phyloP scores from a whole-genome alignment of 2,329 filamentous ascomycete species.

The Tolypocladium cylindrosporum region DNA sequence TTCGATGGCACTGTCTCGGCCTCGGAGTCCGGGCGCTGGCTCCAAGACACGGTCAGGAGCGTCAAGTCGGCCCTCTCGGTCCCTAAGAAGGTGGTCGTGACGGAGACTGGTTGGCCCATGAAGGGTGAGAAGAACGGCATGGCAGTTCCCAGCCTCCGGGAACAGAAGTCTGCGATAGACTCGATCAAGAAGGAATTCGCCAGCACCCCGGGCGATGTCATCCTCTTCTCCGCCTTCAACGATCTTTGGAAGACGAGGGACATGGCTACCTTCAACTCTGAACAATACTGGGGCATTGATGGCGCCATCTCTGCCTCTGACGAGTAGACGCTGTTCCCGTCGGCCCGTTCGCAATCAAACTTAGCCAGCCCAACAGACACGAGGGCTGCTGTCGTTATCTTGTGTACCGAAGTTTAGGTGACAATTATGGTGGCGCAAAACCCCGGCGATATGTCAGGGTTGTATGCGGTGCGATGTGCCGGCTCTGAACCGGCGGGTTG shows the following conservation, averaged over 20 bases:
- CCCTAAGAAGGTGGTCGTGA: slow-evolving; percentile 58
- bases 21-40: slow-evolving; percentile 55
- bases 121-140: slow-evolving; percentile 53
- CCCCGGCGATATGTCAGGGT: background rate
- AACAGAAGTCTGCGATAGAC: slow-evolving; percentile 56
- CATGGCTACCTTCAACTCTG: slow-evolving; percentile 54
- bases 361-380: background rate
- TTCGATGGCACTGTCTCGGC: slow-evolving; percentile 59
- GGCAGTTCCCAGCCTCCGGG: slow-evolving; percentile 57
- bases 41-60: slow-evolving; percentile 41
- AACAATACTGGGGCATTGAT: slow-evolving; percentile 66
- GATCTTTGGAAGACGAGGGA: slow-evolving; percentile 66
- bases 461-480: background rate
- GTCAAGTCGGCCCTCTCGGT: slow-evolving; percentile 32
- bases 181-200: slow-evolving; percentile 54
- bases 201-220: slow-evolving; percentile 38
- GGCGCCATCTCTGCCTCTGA: slow-evolving; percentile 16
- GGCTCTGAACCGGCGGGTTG: background rate
- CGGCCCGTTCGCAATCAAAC: background rate
- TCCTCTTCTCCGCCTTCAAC: slow-evolving; percentile 74
- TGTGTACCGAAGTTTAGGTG: background rate
- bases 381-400: background rate
- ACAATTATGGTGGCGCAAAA: background rate
- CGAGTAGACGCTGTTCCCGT: background rate
- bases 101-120: slow-evolving; percentile 79